A percentile compares a stretch with the other conserved stretches of the same genome.
Conservation (phyloP, 495 filamentous ascomycete genomes). For the Cercophora newfieldiana region DNA sequence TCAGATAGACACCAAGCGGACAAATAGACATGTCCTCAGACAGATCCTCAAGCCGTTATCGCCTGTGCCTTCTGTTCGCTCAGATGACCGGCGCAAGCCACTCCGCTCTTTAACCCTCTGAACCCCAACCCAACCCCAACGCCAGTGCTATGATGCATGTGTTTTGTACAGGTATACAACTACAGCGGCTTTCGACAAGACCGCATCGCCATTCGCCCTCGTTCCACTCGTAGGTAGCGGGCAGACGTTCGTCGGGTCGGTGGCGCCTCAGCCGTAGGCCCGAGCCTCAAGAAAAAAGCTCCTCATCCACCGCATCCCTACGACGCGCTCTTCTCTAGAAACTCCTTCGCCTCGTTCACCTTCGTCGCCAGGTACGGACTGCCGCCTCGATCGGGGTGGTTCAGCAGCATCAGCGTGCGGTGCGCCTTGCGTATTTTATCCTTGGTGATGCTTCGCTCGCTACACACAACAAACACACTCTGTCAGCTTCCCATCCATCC, state of each 20-base stretch:
- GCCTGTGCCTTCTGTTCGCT: neutral
- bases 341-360: constrained; percentile 96
- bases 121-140: constrained; percentile 22
- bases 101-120: neutral
- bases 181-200: neutral
- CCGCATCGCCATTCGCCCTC: neutral
- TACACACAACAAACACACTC: constrained; percentile 42
- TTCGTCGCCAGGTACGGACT: constrained; percentile 96
- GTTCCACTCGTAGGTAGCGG: no score
- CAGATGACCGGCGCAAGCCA: neutral
- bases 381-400: constrained; percentile 96
- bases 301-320: constrained; percentile 1
- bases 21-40: neutral
- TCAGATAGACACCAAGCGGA: neutral
- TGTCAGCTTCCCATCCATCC: constrained; percentile 3
- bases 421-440: constrained; percentile 95
- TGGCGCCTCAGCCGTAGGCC: neutral
- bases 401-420: constrained; percentile 92
- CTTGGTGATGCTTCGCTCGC: constrained; percentile 82
- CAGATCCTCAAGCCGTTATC: neutral
- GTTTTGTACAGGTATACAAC: constrained; percentile 22
- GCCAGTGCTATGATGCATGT: constrained; percentile 32
- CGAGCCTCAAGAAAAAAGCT: neutral
- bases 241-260: neutral
- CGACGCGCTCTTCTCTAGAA: constrained; percentile 72